These are phyloP conservation scores for Nemania sp. DNA, from an alignment of 2,329 filamentous ascomycete genomes.

Conservation along the genomic window DNA sequence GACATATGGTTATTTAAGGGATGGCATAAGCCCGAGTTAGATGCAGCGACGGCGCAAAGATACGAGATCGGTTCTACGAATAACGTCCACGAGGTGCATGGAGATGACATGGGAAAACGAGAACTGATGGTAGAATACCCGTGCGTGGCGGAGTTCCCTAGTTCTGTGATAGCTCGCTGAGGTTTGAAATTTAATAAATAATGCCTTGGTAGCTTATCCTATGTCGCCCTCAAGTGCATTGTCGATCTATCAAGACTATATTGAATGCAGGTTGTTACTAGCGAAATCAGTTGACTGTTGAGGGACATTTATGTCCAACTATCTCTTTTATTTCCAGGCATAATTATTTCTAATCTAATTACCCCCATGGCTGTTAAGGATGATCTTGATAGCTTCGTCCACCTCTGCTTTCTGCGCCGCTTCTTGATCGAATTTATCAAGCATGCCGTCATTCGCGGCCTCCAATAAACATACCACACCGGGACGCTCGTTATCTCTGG, in stretches of 20 bases:
- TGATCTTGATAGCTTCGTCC: background rate
- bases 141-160: too few relatives aligned
- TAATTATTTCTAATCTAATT: too few relatives aligned
- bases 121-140: background rate
- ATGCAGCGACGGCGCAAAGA: background rate
- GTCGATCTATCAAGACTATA: background rate
- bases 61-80: conserved; percentile 13
- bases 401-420: background rate
- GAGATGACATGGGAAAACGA: background rate
- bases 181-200: too few relatives aligned
- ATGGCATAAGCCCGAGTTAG: conserved; percentile 13
- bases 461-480: background rate
- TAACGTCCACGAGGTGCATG: conserved; percentile 11
- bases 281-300: too few relatives aligned
- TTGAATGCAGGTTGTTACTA: background rate
- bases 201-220: too few relatives aligned
- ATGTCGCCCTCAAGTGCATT: too few relatives aligned
- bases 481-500: background rate
- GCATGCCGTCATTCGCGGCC: background rate
- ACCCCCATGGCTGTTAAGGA: too few relatives aligned
- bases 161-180: background rate
- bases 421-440: background rate
- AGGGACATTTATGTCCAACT: too few relatives aligned
- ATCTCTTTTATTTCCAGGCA: too few relatives aligned
- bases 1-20: background rate